Evolutionary conservation across 179 eudicot genomes (phyloP).

Genomic region (Beta corolliflora): DNA sequence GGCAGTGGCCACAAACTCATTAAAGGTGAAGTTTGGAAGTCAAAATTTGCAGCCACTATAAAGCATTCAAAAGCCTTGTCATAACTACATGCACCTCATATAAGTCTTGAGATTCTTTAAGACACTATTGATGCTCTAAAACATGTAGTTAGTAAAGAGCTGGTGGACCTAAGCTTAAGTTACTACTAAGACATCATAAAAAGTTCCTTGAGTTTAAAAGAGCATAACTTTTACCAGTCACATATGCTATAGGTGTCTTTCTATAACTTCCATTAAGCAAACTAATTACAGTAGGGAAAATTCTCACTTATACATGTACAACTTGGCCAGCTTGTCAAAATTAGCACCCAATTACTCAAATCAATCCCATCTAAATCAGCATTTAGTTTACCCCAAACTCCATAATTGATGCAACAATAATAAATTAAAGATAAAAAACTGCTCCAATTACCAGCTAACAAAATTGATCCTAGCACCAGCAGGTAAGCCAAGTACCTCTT

Average conservation of each 20-base stretch:
- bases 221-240: not conserved
- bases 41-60: not conserved
- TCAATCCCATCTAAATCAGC: not conserved
- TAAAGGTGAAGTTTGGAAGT: no score
- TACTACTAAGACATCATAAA: not conserved
- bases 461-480: slow-evolving; percentile 90
- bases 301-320: not conserved
- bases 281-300: not conserved
- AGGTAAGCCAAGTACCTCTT: slow-evolving; percentile 78
- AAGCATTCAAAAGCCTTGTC: not conserved
- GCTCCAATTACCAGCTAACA: slow-evolving; percentile 65
- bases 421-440: not conserved
- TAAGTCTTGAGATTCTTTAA: not conserved
- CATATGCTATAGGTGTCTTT: not conserved
- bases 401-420: not conserved
- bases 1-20: not conserved
- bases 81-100: not conserved
- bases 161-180: not conserved
- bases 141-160: not conserved
- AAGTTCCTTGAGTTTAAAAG: not conserved
- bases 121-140: not conserved
- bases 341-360: not conserved
- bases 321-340: not conserved
- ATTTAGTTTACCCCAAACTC: not conserved
- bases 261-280: not conserved